Base-by-base conservation (phyloP, 805 yeast genomes). In the Lipomyces starkeyi region DNA sequence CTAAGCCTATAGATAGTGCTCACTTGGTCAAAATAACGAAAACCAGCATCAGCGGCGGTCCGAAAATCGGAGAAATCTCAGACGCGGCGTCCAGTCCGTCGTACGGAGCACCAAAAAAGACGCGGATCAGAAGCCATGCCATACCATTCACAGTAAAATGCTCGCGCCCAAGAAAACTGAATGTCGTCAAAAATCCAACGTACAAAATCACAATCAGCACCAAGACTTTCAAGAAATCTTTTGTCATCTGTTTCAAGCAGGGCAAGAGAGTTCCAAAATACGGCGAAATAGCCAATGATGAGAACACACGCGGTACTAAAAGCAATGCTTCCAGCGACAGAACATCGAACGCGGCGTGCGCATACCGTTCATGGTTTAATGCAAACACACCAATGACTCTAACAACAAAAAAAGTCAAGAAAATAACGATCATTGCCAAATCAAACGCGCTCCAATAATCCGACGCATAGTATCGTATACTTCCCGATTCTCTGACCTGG, bases 401-500 rank as follows among this genome's bases (percentile, higher is more conserved):
- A 22, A 55, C 55, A n/a, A 72, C 17, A 27, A 78, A 62, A 25
- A 74, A 66, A 2, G 61, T 65, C 22, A 76, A 29, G 60, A 73
- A 76, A 20, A 76, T 56, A 3, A 63, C 43, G 20, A 74, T 70
- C 58, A 76, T 73, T 6, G 74, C 65, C 43, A 76, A 47, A 62
- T 77, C 79, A 47, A 77, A 69, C n/a, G 69, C 49, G 35, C 73
- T 71, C 79, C 79, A 76, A 61, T 69, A 76, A 59, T 76, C 78
- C 7, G 73, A 62, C 2, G 71, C 70, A 54, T 76, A 76, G 17
- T 71, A 72, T 47, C 70, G 69, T 5, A 77, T 59, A 22, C 74
- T 68, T 9, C 76, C 76, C 1, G 79, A 73, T 52, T 76, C 78
- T 3, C 74, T 71, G 22, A 74, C 69, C 69, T 77, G 83, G 91